Conservation (phyloP, 768 basidiomycete species). For the Tulasnella sp. region DNA sequence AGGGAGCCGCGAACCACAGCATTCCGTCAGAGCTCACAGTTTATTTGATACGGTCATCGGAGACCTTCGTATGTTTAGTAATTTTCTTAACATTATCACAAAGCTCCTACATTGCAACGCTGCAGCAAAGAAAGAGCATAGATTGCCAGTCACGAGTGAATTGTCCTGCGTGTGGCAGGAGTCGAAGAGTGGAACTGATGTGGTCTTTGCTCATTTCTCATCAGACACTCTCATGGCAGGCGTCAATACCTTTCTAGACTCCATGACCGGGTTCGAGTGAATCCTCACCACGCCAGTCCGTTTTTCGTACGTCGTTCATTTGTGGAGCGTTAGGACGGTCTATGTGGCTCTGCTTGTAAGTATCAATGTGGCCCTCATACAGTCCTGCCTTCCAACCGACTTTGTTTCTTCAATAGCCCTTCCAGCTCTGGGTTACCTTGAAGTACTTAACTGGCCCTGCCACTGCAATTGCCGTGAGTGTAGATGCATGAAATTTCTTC, state of each 20-base stretch:
- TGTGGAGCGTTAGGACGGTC: slow-evolving; percentile 52
- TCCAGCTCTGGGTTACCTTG: slow-evolving; percentile 47
- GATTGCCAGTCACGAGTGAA: slow-evolving; percentile 54
- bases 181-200: slow-evolving; percentile 11
- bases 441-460: slow-evolving; percentile 55
- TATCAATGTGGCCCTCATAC: slow-evolving; percentile 48
- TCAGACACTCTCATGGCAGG: slow-evolving; percentile 31
- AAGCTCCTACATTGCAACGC: slow-evolving; percentile 54
- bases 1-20: slow-evolving; percentile 41
- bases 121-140: slow-evolving; percentile 42
- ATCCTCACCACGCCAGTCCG: slow-evolving; percentile 69
- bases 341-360: slow-evolving; percentile 50
- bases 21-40: slow-evolving; percentile 58
- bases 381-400: slow-evolving; percentile 16
- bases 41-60: slow-evolving; percentile 35
- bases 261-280: slow-evolving; percentile 56
- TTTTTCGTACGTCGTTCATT: slow-evolving; percentile 61
- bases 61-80: slow-evolving; percentile 31
- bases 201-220: slow-evolving; percentile 46
- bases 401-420: slow-evolving; percentile 36
- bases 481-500: no score
- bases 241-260: slow-evolving; percentile 40
- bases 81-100: slow-evolving; percentile 22
- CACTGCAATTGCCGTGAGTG: slow-evolving; percentile 37
- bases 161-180: slow-evolving; percentile 2